Base-by-base conservation (phyloP, 225 moss, liverwort and hornwort species). In the Neckera pumila region DNA sequence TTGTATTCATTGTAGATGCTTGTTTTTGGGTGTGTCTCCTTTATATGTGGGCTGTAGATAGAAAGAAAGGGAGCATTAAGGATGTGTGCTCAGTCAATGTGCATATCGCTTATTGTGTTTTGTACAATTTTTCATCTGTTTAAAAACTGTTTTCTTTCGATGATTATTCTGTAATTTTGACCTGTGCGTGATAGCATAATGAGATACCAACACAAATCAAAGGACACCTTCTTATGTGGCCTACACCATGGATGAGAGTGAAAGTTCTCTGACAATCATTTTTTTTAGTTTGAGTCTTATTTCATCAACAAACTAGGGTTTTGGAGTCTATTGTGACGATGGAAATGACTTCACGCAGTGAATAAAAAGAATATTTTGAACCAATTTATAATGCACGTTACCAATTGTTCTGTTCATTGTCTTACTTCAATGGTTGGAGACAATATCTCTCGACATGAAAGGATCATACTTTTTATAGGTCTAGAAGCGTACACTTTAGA, bases 191-290 rank as follows among this genome's bases (percentile, higher is more conserved):
- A 51, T 87, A 43, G 84, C 9, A 19, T 83, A 87, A 91, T 87
- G 85, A 89, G 72, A 87, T 86, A 86, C 85, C 80, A 87, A 87
- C 87, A 26, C 45, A 87, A 79, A 83, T 92, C 87, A 86, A 89
- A 87, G 89, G 87, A 91, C 91, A 66, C 90, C 85, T 91, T 89
- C 89, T 85, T 87, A 90, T 85, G 87, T 84, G 89, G 89, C 59
- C 5, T 53, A 59, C 4, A 87, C 77, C 17, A 82, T 90, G 92
- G 90, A 89, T 90, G 92, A 87, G 90, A 90, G 87, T 89, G 85
- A 90, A 85, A 53, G 66, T 87, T 73, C 77, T 92, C 87, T 90
- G 89, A 87, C 60, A 66, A 12, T 85, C 61, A 12, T 6, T 3
- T 11, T 59, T 18, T 58, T 0, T 14, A 2, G 3, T 15, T 6